Percentiles rank a stretch among this genome's conserved stretches.
phyloP scores from a whole-genome alignment of 2,329 filamentous ascomycete species.

The Trichoderma sp. region DNA sequence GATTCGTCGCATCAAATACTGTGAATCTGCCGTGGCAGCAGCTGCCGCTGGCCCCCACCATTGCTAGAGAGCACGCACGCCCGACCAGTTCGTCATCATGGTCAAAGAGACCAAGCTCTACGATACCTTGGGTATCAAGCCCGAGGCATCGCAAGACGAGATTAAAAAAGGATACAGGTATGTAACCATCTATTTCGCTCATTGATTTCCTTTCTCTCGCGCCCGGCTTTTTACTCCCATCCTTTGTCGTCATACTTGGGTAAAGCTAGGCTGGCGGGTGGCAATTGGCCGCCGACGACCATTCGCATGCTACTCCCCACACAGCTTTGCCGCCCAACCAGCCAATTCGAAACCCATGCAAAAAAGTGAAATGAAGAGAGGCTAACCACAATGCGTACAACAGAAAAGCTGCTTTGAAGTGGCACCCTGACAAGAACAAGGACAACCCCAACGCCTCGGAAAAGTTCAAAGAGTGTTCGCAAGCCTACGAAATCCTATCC shows the following conservation, averaged over 20 bases:
- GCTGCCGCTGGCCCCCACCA: not conserved
- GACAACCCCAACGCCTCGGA: conserved; percentile 81
- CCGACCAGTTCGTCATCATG: conserved; percentile 57
- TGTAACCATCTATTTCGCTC: conserved; percentile 33
- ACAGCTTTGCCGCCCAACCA: conserved; percentile 13
- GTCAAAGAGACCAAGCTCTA: conserved; percentile 96
- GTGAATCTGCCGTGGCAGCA: not conserved
- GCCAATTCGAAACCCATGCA: not conserved
- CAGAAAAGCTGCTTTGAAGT: conserved; percentile 86
- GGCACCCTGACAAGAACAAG: conserved; percentile 98
- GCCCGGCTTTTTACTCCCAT: not conserved
- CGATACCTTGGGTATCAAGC: conserved; percentile 77
- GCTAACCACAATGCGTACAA: conserved; percentile 38
- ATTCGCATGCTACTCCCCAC: conserved; percentile 1
- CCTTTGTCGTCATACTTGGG: conserved; percentile 16
- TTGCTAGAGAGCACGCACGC: not conserved
- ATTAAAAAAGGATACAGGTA: conserved; percentile 96
- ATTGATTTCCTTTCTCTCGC: not conserved
- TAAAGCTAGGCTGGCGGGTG: conserved; percentile 14
- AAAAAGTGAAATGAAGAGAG: not conserved
- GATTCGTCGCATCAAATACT: not conserved
- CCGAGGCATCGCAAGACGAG: conserved; percentile 83
- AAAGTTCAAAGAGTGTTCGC: conserved; percentile 97
- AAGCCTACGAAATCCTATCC: conserved; percentile 96
- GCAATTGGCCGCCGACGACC: not conserved